Percentiles rank a stretch among this genome's conserved stretches.
phyloP scores from a whole-genome alignment of 2,329 filamentous ascomycete genomes.

The Elsinoe perseae region DNA sequence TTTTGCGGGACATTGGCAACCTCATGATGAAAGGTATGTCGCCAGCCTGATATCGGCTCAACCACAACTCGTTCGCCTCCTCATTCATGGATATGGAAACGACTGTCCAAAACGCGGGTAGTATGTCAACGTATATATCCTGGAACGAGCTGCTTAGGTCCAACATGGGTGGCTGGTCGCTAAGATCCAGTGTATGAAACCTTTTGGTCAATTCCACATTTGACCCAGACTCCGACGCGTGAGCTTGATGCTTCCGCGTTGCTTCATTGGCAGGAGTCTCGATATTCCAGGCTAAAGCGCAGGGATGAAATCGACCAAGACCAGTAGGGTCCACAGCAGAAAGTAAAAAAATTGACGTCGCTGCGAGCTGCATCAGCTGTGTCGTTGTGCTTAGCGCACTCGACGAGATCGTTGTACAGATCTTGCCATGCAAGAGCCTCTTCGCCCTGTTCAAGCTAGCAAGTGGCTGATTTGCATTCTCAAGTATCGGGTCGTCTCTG shows the following conservation, averaged over 20 bases:
- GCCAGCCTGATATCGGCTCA: constrained; percentile 73
- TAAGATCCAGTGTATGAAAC: background rate
- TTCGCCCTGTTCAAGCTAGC: background rate
- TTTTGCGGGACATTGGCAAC: constrained; percentile 74
- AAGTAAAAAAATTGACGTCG: background rate
- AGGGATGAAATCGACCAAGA: background rate
- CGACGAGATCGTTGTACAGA: background rate
- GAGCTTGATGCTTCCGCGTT: background rate
- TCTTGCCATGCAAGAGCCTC: background rate
- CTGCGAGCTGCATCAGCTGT: background rate
- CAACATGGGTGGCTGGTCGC: background rate
- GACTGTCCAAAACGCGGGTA: constrained; percentile 76
- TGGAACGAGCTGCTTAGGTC: constrained; percentile 52
- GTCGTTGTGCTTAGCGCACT: background rate
- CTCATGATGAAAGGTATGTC: constrained; percentile 78
- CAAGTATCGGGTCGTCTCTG: background rate
- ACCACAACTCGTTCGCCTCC: constrained; percentile 71
- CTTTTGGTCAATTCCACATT: background rate
- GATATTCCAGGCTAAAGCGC: background rate
- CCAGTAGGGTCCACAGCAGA: background rate
- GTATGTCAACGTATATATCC: constrained; percentile 72
- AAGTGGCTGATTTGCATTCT: too few relatives aligned
- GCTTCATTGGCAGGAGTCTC: constrained; percentile 3
- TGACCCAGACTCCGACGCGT: background rate
- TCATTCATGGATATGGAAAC: constrained; percentile 80